Conservation (phyloP, 164 flowering plant species). For the Berberis vulgaris region DNA sequence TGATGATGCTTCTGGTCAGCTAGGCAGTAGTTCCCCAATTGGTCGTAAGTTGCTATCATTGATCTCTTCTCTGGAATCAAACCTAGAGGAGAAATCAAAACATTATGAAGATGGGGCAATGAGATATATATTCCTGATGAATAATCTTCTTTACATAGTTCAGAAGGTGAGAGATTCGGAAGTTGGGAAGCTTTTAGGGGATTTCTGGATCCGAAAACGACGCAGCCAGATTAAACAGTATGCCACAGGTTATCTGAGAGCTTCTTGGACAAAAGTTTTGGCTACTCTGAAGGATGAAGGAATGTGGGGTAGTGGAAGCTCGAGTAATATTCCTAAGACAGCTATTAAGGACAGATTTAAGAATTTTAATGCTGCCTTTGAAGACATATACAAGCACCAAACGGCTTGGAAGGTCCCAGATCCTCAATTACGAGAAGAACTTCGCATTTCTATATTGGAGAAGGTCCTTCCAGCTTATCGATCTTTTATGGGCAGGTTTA, state of each 20-base stretch:
- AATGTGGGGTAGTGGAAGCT: neutral
- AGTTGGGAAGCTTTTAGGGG: slow-evolving; percentile 15
- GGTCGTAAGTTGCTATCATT: neutral
- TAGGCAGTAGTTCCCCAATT: neutral
- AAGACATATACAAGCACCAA: slow-evolving; percentile 70
- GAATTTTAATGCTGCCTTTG: slow-evolving; percentile 55
- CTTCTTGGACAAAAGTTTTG: neutral
- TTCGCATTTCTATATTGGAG: slow-evolving; percentile 56
- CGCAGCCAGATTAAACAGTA: neutral
- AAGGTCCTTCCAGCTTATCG: slow-evolving; percentile 65
- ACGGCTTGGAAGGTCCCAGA: slow-evolving; percentile 62
- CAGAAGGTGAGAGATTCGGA: slow-evolving; percentile 61
- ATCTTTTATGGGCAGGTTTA: slow-evolving; percentile 49
- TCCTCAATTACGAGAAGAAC: slow-evolving; percentile 56
- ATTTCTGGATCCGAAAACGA: neutral
- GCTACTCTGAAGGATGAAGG: neutral
- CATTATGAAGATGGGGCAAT: neutral
- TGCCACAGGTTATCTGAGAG: neutral
- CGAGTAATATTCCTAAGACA: neutral
- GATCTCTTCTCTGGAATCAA: neutral
- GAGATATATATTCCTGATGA: slow-evolving; percentile 40
- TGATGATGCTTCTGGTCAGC: neutral
- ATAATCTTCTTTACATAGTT: slow-evolving; percentile 76
- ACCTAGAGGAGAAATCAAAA: neutral
- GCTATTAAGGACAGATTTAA: slow-evolving; percentile 38